phyloP scores from a whole-genome alignment of 2,329 filamentous ascomycete species.

The Ilyonectria mors-panacis region DNA sequence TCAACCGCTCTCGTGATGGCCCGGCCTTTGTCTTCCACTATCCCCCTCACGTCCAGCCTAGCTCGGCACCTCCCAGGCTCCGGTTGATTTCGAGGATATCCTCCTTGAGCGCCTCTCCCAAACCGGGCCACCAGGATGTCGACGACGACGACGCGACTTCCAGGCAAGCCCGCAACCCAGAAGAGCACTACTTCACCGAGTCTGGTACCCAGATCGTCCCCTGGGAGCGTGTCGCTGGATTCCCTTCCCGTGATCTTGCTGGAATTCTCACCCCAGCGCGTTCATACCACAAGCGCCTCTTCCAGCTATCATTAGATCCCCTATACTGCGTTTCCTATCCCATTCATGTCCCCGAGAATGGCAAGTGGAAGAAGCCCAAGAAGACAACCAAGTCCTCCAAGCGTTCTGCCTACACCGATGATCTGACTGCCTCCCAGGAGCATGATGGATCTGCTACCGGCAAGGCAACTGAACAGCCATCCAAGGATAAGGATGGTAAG shows the following conservation, averaged over 20 bases:
- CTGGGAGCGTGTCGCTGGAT: constrained; percentile 82
- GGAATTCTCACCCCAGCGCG: constrained; percentile 83
- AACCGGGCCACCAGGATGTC: constrained; percentile 54
- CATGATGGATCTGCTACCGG: constrained; percentile 43
- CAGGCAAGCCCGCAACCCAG: constrained; percentile 66
- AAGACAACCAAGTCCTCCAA: constrained; percentile 62
- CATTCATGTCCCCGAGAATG: constrained; percentile 84
- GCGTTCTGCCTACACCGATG: constrained; percentile 55
- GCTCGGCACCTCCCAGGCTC: constrained; percentile 53
- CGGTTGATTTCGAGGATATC: constrained; percentile 65
- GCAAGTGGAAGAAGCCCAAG: constrained; percentile 80
- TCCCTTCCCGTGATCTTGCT: constrained; percentile 83
- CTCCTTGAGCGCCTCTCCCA: constrained; percentile 64
- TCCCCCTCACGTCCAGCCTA: constrained; percentile 70
- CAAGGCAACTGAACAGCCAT: constrained; percentile 47
- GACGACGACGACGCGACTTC: constrained; percentile 57
- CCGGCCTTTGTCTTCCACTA: constrained; percentile 91
- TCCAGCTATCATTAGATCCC: constrained; percentile 86
- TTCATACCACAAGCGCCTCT: constrained; percentile 84
- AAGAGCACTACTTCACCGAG: constrained; percentile 70
- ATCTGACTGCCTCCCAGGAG: constrained; percentile 48
- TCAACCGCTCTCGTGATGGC: constrained; percentile 82
- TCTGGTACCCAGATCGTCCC: constrained; percentile 72
- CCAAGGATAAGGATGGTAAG: constrained; percentile 47
- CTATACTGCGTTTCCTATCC: constrained; percentile 87